Evolutionary conservation across 2,329 filamentous ascomycete genomes (phyloP).

Genomic region (Fusarium sp.): DNA sequence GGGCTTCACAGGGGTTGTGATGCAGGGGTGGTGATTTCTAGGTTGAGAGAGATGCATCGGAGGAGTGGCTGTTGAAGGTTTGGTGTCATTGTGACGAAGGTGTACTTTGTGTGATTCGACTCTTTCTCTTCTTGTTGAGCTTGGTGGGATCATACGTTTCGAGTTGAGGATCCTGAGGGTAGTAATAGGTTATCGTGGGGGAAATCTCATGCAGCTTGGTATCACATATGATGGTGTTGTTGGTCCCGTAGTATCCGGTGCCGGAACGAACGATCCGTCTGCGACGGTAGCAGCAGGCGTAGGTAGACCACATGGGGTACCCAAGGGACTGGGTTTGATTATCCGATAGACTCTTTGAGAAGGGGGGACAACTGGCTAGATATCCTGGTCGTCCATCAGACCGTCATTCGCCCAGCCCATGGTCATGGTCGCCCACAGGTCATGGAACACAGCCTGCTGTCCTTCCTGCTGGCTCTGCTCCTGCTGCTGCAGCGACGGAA

Average conservation of each 20-base stretch:
- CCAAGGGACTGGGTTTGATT: background rate
- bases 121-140: background rate
- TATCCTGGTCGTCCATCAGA: slow-evolving; percentile 5
- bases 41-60: slow-evolving; percentile 30
- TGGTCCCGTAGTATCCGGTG: background rate
- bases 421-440: slow-evolving; percentile 63
- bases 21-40: slow-evolving; percentile 23
- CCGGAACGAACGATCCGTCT: background rate
- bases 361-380: background rate
- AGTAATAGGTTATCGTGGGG: background rate
- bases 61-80: slow-evolving; percentile 14
- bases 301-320: background rate
- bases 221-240: background rate
- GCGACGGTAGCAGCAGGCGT: background rate
- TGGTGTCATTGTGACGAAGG: slow-evolving; percentile 3
- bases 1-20: slow-evolving; percentile 25
- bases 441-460: slow-evolving; percentile 51
- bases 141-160: background rate
- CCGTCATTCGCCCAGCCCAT: slow-evolving; percentile 55
- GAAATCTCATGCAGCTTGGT: background rate
- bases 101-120: background rate
- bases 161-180: background rate
- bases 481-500: slow-evolving; percentile 17
- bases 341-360: background rate
- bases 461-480: slow-evolving; percentile 18